Percentiles rank a stretch among this genome's conserved stretches.
Conservation (phyloP, 257 asterid genomes). For the Eustoma russellianum region DNA sequence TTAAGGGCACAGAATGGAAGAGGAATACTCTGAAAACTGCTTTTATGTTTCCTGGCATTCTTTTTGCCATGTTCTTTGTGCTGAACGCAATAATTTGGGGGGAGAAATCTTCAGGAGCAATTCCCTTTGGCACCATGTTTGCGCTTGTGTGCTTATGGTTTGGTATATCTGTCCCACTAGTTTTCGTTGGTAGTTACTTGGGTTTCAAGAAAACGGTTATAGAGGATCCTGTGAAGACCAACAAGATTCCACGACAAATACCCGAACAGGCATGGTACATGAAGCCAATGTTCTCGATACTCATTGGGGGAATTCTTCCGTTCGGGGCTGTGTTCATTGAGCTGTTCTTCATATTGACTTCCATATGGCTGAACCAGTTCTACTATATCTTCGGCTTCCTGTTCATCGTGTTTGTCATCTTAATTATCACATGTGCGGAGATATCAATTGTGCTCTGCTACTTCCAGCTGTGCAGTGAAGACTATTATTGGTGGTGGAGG, state of each 20-base stretch:
- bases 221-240: constrained; percentile 84
- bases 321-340: constrained; percentile 93
- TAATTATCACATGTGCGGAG: constrained; percentile 74
- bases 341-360: constrained; percentile 80
- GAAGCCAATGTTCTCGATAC: constrained; percentile 70
- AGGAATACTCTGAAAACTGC: constrained; percentile 74
- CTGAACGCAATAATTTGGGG: constrained; percentile 79
- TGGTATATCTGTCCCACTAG: constrained; percentile 80
- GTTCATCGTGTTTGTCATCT: constrained; percentile 71
- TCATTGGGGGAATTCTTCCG: constrained; percentile 83
- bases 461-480: constrained; percentile 91
- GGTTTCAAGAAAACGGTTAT: constrained; percentile 67
- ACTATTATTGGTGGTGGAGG: constrained; percentile 96
- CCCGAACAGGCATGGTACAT: constrained; percentile 94
- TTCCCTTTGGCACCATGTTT: constrained; percentile 80
- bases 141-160: constrained; percentile 84
- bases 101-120: constrained; percentile 84
- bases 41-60: constrained; percentile 81
- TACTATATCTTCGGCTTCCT: constrained; percentile 88
- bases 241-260: constrained; percentile 72
- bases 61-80: constrained; percentile 58
- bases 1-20: constrained; percentile 82
- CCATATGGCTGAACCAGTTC: constrained; percentile 92
- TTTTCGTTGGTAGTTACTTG: constrained; percentile 74
- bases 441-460: constrained; percentile 82